Conservation (phyloP, 164 flowering plant genomes). For the Vitis cinerea region DNA sequence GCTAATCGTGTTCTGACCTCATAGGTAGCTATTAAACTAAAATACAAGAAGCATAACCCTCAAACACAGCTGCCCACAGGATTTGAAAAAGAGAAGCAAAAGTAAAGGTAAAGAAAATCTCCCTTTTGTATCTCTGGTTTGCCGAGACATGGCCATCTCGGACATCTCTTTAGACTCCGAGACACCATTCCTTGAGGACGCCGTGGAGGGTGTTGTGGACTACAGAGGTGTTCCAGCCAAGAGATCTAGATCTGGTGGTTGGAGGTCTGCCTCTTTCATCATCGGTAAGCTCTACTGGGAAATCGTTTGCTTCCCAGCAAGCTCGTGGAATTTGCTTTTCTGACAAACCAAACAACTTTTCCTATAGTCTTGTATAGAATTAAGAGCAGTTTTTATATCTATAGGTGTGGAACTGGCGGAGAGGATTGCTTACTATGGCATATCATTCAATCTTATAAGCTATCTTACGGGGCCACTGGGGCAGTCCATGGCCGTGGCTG, state of each 20-base stretch:
- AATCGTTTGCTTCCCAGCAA: too few relatives aligned
- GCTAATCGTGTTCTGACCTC: too few relatives aligned
- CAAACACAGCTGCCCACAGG: neutral
- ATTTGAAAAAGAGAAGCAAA: neutral
- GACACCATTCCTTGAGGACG: neutral
- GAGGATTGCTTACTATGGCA: conserved; percentile 38
- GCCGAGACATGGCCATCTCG: neutral
- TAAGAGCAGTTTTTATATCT: too few relatives aligned
- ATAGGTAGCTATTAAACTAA: too few relatives aligned
- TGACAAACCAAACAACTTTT: too few relatives aligned
- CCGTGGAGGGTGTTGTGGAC: conserved; percentile 16
- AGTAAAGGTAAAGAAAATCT: neutral
- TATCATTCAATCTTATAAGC: conserved; percentile 27
- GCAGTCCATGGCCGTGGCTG: conserved; percentile 39
- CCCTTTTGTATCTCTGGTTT: neutral
- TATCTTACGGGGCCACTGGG: conserved; percentile 43
- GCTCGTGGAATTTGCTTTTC: too few relatives aligned
- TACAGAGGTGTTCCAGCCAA: conserved; percentile 15
- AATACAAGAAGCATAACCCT: too few relatives aligned
- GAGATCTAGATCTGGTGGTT: conserved; percentile 41
- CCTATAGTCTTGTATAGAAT: too few relatives aligned
- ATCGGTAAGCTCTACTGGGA: conserved; percentile 27
- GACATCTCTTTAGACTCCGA: neutral
- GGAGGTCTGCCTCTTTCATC: conserved; percentile 53
- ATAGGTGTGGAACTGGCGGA: conserved; percentile 40